Evolutionary conservation across 805 yeast species (phyloP).

Genomic region (Cephaloascus fragrans): DNA sequence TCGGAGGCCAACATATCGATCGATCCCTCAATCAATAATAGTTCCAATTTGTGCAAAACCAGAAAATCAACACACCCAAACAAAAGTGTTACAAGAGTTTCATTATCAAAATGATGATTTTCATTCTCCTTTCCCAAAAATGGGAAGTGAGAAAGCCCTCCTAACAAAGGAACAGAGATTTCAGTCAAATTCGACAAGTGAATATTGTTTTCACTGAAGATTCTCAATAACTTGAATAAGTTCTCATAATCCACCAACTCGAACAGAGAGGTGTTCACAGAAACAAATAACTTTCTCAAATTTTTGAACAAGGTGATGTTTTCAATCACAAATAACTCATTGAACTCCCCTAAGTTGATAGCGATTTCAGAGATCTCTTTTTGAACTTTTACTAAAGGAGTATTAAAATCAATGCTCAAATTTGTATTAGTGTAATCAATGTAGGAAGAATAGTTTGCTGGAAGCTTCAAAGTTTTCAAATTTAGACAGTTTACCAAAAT

Average conservation of each 20-base stretch:
- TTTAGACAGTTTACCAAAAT: background rate
- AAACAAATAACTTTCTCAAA: background rate
- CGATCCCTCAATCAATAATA: background rate
- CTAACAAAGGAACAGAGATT: background rate
- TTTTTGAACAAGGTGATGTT: background rate
- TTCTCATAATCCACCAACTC: background rate
- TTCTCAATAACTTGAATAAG: background rate
- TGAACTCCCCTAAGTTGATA: background rate
- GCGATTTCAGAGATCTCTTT: background rate
- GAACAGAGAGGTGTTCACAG: background rate
- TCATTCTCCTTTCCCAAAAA: no score
- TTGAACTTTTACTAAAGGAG: background rate
- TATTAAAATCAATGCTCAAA: background rate
- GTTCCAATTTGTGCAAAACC: background rate
- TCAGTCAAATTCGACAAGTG: constrained; percentile 8
- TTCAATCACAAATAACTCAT: background rate
- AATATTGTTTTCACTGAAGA: background rate
- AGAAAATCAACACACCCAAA: background rate
- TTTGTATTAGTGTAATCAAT: no score
- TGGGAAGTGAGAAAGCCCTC: background rate
- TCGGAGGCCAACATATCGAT: no score
- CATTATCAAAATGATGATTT: no score
- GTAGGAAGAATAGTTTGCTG: background rate
- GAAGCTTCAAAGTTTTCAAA: background rate
- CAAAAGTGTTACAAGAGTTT: background rate